Evolutionary conservation across 2,329 filamentous ascomycete species (phyloP), one percentile per base, ranked within the genome.

Genomic region (Pseudogymnoascus sp.): DNA sequence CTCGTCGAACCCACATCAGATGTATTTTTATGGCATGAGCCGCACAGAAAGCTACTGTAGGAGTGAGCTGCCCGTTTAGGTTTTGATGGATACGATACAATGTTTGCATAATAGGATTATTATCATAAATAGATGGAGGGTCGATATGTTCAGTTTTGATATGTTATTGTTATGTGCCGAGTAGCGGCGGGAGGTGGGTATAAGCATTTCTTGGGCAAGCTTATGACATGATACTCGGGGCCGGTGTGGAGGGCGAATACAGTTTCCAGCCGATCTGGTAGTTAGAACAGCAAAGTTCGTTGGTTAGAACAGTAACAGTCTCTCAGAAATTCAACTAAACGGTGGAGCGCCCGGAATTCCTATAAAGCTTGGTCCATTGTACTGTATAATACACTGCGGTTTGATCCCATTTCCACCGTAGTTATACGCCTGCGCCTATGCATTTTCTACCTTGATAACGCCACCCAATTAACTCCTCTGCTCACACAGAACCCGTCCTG

Each of bases 391-490:
- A 55, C 48, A 55, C 29, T 55, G 48, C 48, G 48, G 48, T 29
- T 55, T 55, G 48, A 55, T 9, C 48, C 48, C 48, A 13, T 55
- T 33, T 18, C 48, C 48, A 29, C 48, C 48, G 48, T 55, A 55
- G 4, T 55, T 33, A n/a, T 55, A 59, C 58, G 58, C 58, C 58
- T 59, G 58, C 58, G 33, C 58, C 33, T 27, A 60, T 60, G 59
- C 59, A 45, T 48, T 29, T 33, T 37, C 40, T 33, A 60, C 39
- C 35, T 25, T 45, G 33, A 55, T 45, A 60, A 60, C 59, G 59
- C 59, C 59, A 18, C 25, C 59, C 36, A 55, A 45, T 37, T 37
- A 59, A 59, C 58, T 59, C 58, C 35, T 29, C n/a, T 37, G 39
- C 59, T 25, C 9, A 9, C 21, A 29, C 39, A 48, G 21, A 52